Conservation (phyloP, 768 basidiomycete genomes). For the Hypholoma fasciculare region DNA sequence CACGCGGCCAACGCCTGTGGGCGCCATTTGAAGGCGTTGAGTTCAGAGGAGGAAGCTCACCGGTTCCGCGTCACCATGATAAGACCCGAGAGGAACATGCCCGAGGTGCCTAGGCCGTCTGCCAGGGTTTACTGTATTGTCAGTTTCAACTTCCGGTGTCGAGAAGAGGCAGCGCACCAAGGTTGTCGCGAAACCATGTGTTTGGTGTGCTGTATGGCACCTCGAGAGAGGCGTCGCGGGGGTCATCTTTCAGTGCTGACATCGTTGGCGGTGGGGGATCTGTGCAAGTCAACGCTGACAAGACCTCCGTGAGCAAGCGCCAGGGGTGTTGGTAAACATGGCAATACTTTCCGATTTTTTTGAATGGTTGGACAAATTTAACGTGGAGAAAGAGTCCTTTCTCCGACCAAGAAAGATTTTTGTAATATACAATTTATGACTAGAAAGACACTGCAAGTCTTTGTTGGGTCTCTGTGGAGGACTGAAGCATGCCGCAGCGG, state of each 20-base stretch:
- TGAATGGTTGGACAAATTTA: too few relatives aligned
- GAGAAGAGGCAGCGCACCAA: conserved; percentile 33
- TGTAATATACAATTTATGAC: too few relatives aligned
- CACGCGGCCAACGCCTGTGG: neutral
- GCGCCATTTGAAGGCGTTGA: too few relatives aligned
- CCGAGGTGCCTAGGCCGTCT: conserved; percentile 53
- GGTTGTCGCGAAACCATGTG: conserved; percentile 59
- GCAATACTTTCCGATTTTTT: too few relatives aligned
- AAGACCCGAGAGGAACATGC: conserved; percentile 71
- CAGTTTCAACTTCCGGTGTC: neutral
- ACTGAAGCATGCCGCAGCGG: too few relatives aligned
- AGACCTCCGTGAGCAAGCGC: neutral
- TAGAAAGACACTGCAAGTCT: too few relatives aligned
- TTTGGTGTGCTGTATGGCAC: conserved; percentile 56
- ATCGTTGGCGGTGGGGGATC: conserved; percentile 13
- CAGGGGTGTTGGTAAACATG: too few relatives aligned
- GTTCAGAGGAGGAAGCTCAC: conserved; percentile 19
- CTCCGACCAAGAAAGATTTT: too few relatives aligned
- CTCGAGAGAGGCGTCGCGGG: conserved; percentile 66
- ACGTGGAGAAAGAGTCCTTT: too few relatives aligned
- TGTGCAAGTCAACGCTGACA: neutral
- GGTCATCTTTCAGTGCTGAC: conserved; percentile 52
- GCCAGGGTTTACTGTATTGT: neutral
- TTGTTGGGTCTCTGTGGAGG: too few relatives aligned
- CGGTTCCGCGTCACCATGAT: conserved; percentile 53